phyloP scores from a whole-genome alignment of 2,329 filamentous ascomycete genomes.

The Talaromyces islandicus region DNA sequence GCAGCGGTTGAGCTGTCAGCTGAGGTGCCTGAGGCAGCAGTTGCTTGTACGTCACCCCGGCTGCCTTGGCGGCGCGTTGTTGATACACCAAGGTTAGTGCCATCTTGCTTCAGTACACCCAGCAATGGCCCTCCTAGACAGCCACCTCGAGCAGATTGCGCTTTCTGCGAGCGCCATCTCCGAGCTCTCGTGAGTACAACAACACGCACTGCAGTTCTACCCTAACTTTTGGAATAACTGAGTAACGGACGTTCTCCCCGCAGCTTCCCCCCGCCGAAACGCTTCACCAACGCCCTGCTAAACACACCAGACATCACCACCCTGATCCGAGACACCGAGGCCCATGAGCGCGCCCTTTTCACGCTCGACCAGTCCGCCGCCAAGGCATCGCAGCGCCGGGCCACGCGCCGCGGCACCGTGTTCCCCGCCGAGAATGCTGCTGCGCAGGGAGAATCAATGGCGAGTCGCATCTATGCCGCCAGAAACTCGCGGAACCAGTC shows the following conservation, averaged over 20 bases:
- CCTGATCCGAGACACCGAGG: constrained; percentile 89
- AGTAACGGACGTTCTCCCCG: no score
- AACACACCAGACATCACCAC: constrained; percentile 86
- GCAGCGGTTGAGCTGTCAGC: constrained; percentile 5
- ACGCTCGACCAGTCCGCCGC: constrained; percentile 69
- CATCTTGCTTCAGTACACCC: neutral
- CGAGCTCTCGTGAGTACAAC: constrained; percentile 58
- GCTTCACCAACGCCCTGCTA: constrained; percentile 90
- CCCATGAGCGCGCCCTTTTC: constrained; percentile 91
- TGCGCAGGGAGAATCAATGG: constrained; percentile 36
- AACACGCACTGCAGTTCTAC: neutral
- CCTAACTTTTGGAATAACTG: neutral
- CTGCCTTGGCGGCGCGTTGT: neutral
- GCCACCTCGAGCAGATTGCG: constrained; percentile 70
- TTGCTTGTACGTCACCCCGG: neutral
- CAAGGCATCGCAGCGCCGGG: constrained; percentile 42
- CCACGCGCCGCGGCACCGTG: constrained; percentile 44
- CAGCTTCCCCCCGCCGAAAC: constrained; percentile 85
- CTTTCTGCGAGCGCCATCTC: constrained; percentile 72
- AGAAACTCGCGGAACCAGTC: constrained; percentile 63
- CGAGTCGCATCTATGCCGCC: constrained; percentile 42
- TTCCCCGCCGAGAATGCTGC: constrained; percentile 32
- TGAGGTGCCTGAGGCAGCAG: constrained; percentile 9
- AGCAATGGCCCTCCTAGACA: constrained; percentile 62
- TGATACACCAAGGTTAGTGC: no score